These are phyloP conservation scores for Sechiopsis laciniata DNA, from an alignment of 306 rosid genomes.

Conservation along the genomic window DNA sequence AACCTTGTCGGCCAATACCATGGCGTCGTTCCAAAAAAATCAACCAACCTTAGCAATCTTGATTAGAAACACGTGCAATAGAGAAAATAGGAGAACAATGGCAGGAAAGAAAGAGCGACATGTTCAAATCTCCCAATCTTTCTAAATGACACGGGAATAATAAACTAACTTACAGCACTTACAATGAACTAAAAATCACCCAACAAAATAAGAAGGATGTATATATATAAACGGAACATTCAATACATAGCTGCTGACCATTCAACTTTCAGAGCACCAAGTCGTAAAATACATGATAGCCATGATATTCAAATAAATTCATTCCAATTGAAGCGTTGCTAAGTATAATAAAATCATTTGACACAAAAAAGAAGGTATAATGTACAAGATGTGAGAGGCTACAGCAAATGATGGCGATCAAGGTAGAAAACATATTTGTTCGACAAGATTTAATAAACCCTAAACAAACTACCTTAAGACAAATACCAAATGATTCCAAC, in stretches of 20 bases:
- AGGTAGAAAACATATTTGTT: background rate
- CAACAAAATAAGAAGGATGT: background rate
- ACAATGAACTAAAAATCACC: background rate
- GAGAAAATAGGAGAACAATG: background rate
- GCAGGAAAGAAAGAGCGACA: background rate
- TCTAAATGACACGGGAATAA: background rate
- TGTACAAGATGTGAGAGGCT: background rate
- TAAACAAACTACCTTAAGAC: background rate
- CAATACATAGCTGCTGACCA: no score
- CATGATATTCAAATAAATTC: no score
- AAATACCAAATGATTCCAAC: background rate
- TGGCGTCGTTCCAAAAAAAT: background rate
- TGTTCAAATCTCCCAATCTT: background rate
- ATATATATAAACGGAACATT: no score
- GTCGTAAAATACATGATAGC: no score
- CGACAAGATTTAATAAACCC: background rate
- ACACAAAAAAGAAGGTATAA: background rate
- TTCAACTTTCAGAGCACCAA: no score
- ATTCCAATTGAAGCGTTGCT: background rate
- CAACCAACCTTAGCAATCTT: background rate
- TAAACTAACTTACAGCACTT: background rate
- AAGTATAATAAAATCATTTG: background rate
- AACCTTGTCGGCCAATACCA: background rate
- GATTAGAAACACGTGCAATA: background rate
- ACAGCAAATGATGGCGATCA: background rate